phyloP scores from a whole-genome alignment of 2,329 filamentous ascomycete genomes.

The Penicillium janthinellum region DNA sequence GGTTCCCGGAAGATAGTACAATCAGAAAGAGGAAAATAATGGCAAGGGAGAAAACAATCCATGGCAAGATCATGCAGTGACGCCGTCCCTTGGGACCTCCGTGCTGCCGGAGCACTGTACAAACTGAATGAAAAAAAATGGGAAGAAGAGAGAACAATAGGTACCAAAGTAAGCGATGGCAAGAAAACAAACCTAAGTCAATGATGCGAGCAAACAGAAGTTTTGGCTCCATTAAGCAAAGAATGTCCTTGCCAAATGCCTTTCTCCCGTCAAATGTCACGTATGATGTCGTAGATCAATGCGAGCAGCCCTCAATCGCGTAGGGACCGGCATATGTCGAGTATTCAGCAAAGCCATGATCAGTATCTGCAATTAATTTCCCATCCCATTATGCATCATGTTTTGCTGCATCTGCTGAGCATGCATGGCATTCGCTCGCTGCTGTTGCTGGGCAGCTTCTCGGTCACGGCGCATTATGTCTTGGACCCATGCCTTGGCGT shows the following conservation, averaged over 20 bases:
- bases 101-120: conserved; percentile 28
- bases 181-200: not conserved
- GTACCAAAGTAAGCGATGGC: conserved; percentile 14
- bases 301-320: not conserved
- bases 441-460: conserved; percentile 36
- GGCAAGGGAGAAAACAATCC: conserved; percentile 23
- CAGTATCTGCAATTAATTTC: conserved; percentile 28
- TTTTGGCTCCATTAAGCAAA: not conserved
- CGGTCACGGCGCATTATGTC: conserved; percentile 44
- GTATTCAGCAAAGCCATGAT: not conserved
- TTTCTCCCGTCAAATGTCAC: not conserved
- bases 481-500: conserved; percentile 40
- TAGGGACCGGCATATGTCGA: not conserved
- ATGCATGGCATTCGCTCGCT: conserved; percentile 36
- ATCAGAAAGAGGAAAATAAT: conserved; percentile 16
- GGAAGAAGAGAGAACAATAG: conserved; percentile 12
- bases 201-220: not conserved
- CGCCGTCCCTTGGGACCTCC: conserved; percentile 30
- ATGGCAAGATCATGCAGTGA: conserved; percentile 22
- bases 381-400: conserved; percentile 47
- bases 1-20: conserved; percentile 16
- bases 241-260: not conserved
- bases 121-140: conserved; percentile 18
- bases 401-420: conserved; percentile 45
- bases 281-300: conserved; percentile 5